Evolutionary conservation across 179 eudicot species (phyloP).

Genomic region (Vitellaria paradoxa): DNA sequence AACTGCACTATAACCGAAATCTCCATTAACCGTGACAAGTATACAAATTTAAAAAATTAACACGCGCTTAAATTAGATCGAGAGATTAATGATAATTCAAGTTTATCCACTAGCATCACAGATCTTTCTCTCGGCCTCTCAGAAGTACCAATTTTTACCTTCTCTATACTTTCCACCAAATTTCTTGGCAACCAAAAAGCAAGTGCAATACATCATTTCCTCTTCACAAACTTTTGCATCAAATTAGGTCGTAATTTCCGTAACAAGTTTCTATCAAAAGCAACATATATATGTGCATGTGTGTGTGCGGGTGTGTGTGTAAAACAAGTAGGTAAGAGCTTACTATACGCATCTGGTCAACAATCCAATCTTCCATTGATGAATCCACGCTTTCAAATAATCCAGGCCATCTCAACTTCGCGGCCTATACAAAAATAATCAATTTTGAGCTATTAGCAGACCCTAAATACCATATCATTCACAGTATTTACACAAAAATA

Average conservation of each 20-base stretch:
- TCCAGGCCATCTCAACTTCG: conserved; percentile 82
- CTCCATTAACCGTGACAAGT: too few relatives aligned
- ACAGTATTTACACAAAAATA: neutral
- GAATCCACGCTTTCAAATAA: conserved; percentile 61
- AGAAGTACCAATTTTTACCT: neutral
- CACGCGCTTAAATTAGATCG: neutral
- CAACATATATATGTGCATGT: too few relatives aligned
- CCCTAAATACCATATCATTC: neutral
- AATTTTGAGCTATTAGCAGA: neutral
- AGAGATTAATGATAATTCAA: neutral
- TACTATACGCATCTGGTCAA: conserved; percentile 85
- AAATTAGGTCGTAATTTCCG: neutral
- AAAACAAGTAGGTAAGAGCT: neutral
- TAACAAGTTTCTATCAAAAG: too few relatives aligned
- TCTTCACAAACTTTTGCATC: neutral
- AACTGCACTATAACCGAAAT: too few relatives aligned
- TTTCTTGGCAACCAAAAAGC: conserved; percentile 5
- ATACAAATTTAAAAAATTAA: neutral
- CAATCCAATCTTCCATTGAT: conserved; percentile 68
- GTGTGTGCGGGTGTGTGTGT: too few relatives aligned
- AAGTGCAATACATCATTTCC: neutral
- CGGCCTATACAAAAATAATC: conserved; percentile 47
- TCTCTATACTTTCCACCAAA: conserved; percentile 1
- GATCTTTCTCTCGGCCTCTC: neutral
- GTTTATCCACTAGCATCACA: too few relatives aligned